Base-by-base conservation (phyloP, 2,329 filamentous ascomycete genomes). In the Fusarium tjaetaba region DNA sequence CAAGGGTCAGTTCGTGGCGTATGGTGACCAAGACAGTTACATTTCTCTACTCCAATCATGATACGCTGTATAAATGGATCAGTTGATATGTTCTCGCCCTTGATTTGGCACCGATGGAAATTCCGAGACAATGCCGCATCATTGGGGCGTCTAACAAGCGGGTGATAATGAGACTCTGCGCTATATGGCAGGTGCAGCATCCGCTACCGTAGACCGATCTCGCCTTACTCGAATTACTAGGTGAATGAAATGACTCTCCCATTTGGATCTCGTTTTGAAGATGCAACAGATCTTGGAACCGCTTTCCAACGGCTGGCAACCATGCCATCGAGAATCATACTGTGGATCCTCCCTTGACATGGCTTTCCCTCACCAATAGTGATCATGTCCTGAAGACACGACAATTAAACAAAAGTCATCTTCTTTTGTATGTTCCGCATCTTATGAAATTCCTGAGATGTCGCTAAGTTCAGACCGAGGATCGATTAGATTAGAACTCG, bases 121-220 rank as follows among this genome's bases (percentile, higher is more conserved):
- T 43, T 55, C 16, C 28, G 42, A 68, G 63, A 68, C 62, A 68
- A 22, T 30, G n/a, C n/a, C 6, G 4, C 24, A n/a, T 28, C 5
- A 22, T 28, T 46, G 34, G 20, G 30, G n/a, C 26, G 7, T 15
- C 16, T 41, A 15, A 30, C 30, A 18, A 34, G 6, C 8, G 1
- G 15, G 15, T 9, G 28, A 48, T 9, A 28, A 15, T 16, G 6
- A 42, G 11, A 20, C 16, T 26, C 39, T 46, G 13, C 10, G 13
- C 16, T 15, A 30, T 30, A 6, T 28, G 15, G 28, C 13, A 38
- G 38, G 6, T 5, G 24, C 38, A 14, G 11, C n/a, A 16, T 51
- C n/a, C n/a, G 4, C 4, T 41, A 30, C 26, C 9, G 13, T 30
- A 38, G 5, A 14, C 30, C 20, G 10, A 14, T 38, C 16, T 36